A percentile compares a stretch with the other conserved stretches of the same genome.
Evolutionary conservation across 2,329 filamentous ascomycete genomes (phyloP).

Genomic region (Neofusicoccum ribis): DNA sequence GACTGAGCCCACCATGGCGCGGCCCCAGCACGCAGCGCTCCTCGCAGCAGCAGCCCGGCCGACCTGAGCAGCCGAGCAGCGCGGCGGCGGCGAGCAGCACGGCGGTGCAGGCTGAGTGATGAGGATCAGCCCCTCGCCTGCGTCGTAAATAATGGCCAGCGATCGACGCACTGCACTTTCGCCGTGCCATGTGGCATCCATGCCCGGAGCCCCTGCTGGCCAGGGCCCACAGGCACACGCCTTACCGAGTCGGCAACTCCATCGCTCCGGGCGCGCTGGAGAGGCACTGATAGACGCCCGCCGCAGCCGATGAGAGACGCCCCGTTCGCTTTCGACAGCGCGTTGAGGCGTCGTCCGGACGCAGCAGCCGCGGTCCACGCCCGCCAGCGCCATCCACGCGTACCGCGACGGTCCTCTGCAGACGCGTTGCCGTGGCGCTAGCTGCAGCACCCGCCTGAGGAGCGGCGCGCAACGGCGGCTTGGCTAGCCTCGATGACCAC

Average conservation of each 20-base stretch:
- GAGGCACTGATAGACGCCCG: no score
- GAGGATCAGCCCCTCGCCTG: conserved; percentile 10
- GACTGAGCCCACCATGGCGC: background rate
- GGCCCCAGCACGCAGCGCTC: background rate
- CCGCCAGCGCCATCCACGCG: no score
- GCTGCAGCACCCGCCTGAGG: background rate
- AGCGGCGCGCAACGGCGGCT: background rate
- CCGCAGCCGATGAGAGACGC: no score
- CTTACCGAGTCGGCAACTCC: background rate
- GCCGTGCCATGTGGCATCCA: conserved; percentile 16
- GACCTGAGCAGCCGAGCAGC: no score
- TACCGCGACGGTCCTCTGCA: no score
- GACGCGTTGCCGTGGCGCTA: no score
- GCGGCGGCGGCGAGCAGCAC: no score
- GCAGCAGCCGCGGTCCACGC: no score
- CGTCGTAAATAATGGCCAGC: background rate
- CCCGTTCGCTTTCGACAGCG: no score
- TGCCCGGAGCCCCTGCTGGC: background rate
- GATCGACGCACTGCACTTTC: background rate
- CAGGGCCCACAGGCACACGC: background rate
- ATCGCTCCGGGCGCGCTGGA: background rate
- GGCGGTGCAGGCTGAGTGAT: background rate
- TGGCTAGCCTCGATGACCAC: background rate
- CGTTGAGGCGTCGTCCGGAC: no score
- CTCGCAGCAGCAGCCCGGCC: no score